Evolutionary conservation across 805 yeast genomes (phyloP).

Genomic region (Cyberlindnera samutprakarnensis): DNA sequence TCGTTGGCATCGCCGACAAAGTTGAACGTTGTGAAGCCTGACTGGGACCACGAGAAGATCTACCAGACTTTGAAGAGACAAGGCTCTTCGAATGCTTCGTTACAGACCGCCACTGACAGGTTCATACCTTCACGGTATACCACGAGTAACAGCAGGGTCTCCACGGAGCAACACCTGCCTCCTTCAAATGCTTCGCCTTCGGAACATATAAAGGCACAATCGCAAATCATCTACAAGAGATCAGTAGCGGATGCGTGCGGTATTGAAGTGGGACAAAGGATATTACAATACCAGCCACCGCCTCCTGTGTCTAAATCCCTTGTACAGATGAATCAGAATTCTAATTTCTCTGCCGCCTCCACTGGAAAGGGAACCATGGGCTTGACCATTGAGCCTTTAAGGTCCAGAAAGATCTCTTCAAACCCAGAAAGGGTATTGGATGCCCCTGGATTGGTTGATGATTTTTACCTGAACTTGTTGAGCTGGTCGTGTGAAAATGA

Average conservation of each 20-base stretch:
- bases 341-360: too few relatives aligned
- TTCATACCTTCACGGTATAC: slow-evolving; percentile 54
- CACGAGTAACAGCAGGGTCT: slow-evolving; percentile 38
- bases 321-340: slow-evolving; percentile 17
- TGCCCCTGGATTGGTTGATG: slow-evolving; percentile 93
- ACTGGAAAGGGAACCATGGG: too few relatives aligned
- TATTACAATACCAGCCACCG: slow-evolving; percentile 77
- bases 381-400: slow-evolving; percentile 48
- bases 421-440: slow-evolving; percentile 91
- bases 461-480: slow-evolving; percentile 78
- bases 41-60: slow-evolving; percentile 24
- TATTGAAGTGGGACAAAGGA: slow-evolving; percentile 69
- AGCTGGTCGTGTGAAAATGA: slow-evolving; percentile 83
- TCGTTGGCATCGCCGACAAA: slow-evolving; percentile 39
- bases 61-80: slow-evolving; percentile 16
- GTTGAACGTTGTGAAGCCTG: slow-evolving; percentile 35
- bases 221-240: slow-evolving; percentile 49
- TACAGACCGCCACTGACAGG: slow-evolving; percentile 37
- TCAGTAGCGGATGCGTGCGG: slow-evolving; percentile 96
- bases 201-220: slow-evolving; percentile 35
- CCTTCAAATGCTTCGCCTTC: slow-evolving; percentile 41
- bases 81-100: slow-evolving; percentile 12
- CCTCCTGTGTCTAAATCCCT: slow-evolving; percentile 50
- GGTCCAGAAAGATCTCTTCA: slow-evolving; percentile 72
- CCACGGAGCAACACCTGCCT: slow-evolving; percentile 30